A percentile compares a stretch with the other conserved stretches of the same genome.
phyloP scores from a whole-genome alignment of 163 green algal species.

The Scenedesmus sp. region DNA sequence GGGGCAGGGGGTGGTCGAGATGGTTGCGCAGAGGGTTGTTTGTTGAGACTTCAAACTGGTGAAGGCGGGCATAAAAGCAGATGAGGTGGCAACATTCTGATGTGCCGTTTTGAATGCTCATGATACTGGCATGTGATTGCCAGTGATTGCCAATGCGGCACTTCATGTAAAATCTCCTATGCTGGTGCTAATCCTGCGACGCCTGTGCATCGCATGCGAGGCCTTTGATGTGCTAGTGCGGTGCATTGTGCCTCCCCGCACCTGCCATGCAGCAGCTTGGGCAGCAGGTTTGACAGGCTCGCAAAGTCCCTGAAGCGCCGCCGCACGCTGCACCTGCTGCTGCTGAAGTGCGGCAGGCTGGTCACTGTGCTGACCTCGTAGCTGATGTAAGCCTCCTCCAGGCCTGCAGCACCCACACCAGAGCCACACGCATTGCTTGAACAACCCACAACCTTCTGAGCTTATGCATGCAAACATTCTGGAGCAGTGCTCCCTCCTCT shows the following conservation, averaged over 20 bases:
- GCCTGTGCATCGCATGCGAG: neutral
- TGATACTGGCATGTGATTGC: neutral
- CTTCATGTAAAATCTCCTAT: no score
- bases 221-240: neutral
- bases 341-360: constrained; percentile 41
- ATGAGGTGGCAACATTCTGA: neutral
- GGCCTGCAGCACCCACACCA: constrained; percentile 14
- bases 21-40: neutral
- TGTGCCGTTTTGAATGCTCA: neutral
- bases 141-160: neutral
- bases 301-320: constrained; percentile 70
- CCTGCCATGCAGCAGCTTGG: constrained; percentile 50
- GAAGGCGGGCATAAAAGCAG: neutral
- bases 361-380: constrained; percentile 55
- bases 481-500: no score
- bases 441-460: neutral
- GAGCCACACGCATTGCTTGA: neutral
- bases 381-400: constrained; percentile 58
- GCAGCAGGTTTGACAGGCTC: constrained; percentile 62
- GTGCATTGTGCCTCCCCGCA: neutral
- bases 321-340: constrained; percentile 39
- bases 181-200: neutral
- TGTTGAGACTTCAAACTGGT: neutral
- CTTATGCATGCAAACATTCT: no score
- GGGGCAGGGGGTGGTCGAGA: no score